Percentiles rank a stretch among this genome's conserved stretches.
Conservation (phyloP, 2,329 filamentous ascomycete genomes). For the Grosmannia huntii region DNA sequence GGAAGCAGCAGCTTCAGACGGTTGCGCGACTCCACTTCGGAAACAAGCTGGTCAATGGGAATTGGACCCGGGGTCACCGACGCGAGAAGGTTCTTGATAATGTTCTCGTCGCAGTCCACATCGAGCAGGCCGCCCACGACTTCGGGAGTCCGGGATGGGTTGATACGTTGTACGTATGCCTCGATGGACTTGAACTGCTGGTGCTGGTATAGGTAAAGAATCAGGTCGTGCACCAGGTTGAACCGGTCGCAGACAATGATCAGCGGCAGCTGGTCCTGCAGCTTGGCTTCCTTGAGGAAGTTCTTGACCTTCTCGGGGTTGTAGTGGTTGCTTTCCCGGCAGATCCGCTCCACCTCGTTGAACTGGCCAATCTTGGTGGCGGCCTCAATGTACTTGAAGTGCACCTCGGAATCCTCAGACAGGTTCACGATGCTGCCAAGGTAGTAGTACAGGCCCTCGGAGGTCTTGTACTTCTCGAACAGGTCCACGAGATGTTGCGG, state of each 20-base stretch:
- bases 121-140: slow-evolving; percentile 90
- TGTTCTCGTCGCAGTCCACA: slow-evolving; percentile 90
- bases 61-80: slow-evolving; percentile 78
- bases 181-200: slow-evolving; percentile 99
- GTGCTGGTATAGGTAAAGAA: slow-evolving; percentile 95
- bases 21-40: slow-evolving; percentile 91
- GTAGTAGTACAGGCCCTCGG: slow-evolving; percentile 96
- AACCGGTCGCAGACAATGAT: slow-evolving; percentile 99
- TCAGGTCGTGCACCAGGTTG: slow-evolving; percentile 95
- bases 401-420: slow-evolving; percentile 86
- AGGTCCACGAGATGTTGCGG: slow-evolving; percentile 81
- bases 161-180: slow-evolving; percentile 93
- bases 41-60: slow-evolving; percentile 86
- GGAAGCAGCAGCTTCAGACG: slow-evolving; percentile 88
- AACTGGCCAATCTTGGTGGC: slow-evolving; percentile 89
- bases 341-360: slow-evolving; percentile 93
- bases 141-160: slow-evolving; percentile 78
- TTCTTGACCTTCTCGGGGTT: slow-evolving; percentile 97
- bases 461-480: slow-evolving; percentile 94
- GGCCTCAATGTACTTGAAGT: slow-evolving; percentile 99
- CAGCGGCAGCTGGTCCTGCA: slow-evolving; percentile 84
- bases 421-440: slow-evolving; percentile 96
- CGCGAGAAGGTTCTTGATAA: slow-evolving; percentile 82
- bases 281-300: slow-evolving; percentile 91
- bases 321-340: slow-evolving; percentile 80